These are phyloP conservation scores for Amanita polypyramis DNA, from an alignment of 768 basidiomycete species.

Conservation along the genomic window DNA sequence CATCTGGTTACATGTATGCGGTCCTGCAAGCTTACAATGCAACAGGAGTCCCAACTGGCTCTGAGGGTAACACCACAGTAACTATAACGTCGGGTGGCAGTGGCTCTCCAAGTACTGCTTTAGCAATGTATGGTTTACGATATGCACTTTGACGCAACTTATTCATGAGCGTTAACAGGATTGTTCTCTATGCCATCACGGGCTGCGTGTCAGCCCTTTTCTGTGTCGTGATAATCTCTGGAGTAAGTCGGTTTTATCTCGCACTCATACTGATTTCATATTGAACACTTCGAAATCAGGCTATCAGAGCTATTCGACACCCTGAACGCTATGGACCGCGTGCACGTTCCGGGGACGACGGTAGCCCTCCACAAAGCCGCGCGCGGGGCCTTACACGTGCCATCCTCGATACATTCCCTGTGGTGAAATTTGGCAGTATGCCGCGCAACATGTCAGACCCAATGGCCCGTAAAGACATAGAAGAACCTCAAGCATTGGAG, in stretches of 20 bases:
- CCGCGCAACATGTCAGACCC: constrained; percentile 6
- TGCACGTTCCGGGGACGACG: constrained; percentile 25
- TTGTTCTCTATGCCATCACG: constrained; percentile 79
- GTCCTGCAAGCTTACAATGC: constrained; percentile 57
- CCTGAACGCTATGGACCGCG: constrained; percentile 90
- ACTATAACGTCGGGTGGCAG: constrained; percentile 14
- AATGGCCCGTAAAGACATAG: constrained; percentile 16
- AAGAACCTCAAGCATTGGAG: constrained; percentile 12
- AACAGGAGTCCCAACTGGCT: constrained; percentile 21
- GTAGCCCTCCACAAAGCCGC: constrained; percentile 44
- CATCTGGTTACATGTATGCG: constrained; percentile 60
- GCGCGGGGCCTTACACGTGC: constrained; percentile 84
- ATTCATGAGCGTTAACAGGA: constrained; percentile 32
- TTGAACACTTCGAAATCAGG: constrained; percentile 32
- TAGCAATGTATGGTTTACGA: constrained; percentile 58
- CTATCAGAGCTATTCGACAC: constrained; percentile 72
- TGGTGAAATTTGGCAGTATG: constrained; percentile 68
- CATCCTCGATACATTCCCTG: constrained; percentile 91
- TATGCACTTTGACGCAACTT: constrained; percentile 1
- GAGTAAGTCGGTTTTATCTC: constrained; percentile 35
- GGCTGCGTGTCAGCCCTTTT: constrained; percentile 83
- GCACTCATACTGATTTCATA: not conserved
- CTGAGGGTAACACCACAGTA: constrained; percentile 15
- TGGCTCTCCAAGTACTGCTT: constrained; percentile 34
- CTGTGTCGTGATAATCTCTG: constrained; percentile 74